Evolutionary conservation across 371 early-diverging fungal genomes (phyloP).

Genomic region (Saksenaea vasiformis): DNA sequence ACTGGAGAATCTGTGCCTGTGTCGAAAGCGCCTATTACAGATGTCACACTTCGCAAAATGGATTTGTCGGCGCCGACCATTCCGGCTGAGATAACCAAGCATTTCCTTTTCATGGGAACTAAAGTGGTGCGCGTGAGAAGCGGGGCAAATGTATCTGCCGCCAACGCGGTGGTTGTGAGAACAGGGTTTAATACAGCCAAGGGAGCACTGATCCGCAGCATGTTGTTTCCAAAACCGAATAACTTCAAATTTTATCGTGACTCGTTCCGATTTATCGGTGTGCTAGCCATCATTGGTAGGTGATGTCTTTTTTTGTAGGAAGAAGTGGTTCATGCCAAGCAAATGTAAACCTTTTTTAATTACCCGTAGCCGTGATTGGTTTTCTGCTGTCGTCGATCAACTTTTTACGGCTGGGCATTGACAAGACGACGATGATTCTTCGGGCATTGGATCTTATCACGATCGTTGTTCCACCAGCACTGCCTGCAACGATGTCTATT

Average conservation of each 20-base stretch:
- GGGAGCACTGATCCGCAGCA: slow-evolving; percentile 93
- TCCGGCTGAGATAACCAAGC: slow-evolving; percentile 72
- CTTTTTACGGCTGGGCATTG: slow-evolving; percentile 80
- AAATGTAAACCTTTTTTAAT: background rate
- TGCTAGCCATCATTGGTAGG: slow-evolving; percentile 76
- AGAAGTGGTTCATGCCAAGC: background rate
- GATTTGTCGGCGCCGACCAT: slow-evolving; percentile 73
- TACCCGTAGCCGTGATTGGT: slow-evolving; percentile 64
- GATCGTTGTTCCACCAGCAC: slow-evolving; percentile 94
- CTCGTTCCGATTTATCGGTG: slow-evolving; percentile 92
- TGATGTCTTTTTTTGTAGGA: background rate
- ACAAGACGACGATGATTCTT: slow-evolving; percentile 69
- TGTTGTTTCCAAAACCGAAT: slow-evolving; percentile 94
- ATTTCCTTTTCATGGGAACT: slow-evolving; percentile 91
- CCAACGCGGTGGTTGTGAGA: slow-evolving; percentile 85
- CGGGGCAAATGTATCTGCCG: slow-evolving; percentile 40
- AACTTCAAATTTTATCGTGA: slow-evolving; percentile 96
- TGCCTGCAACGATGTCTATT: slow-evolving; percentile 96
- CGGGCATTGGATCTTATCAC: slow-evolving; percentile 94
- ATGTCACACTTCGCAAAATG: slow-evolving; percentile 67
- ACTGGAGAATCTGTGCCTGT: slow-evolving; percentile 90
- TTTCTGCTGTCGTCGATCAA: slow-evolving; percentile 85
- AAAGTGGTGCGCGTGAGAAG: slow-evolving; percentile 84
- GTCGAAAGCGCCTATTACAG: slow-evolving; percentile 78
- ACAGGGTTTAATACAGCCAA: slow-evolving; percentile 98